These are phyloP conservation scores for Aspergillus panamensis DNA, from an alignment of 495 filamentous ascomycete species.

Conservation along the genomic window DNA sequence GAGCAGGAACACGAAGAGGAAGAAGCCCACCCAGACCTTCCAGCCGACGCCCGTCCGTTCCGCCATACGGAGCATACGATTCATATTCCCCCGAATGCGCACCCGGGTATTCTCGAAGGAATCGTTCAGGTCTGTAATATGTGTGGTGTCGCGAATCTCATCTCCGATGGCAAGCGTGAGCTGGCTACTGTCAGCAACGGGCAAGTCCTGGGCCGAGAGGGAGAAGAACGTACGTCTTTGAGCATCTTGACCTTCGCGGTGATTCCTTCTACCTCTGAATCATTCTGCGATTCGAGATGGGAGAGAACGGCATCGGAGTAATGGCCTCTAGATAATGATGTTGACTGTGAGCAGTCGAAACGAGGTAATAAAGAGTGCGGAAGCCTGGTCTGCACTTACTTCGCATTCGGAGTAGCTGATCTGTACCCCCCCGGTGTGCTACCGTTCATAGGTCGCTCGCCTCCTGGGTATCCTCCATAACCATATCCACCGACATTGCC, in stretches of 20 bases:
- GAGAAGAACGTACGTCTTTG: slow-evolving; percentile 71
- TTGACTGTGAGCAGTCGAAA: slow-evolving; percentile 6
- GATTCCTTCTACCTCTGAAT: slow-evolving; percentile 84
- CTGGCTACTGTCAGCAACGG: slow-evolving; percentile 37
- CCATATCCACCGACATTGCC: slow-evolving; percentile 48
- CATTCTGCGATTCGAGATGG: slow-evolving; percentile 94
- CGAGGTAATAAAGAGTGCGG: background rate
- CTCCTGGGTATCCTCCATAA: slow-evolving; percentile 60
- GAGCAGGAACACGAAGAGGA: slow-evolving; percentile 69
- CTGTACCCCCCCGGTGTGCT: slow-evolving; percentile 41
- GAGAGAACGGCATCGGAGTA: slow-evolving; percentile 91
- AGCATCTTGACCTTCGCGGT: slow-evolving; percentile 85
- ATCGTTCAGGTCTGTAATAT: slow-evolving; percentile 78
- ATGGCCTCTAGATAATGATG: slow-evolving; percentile 60
- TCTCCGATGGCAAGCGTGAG: slow-evolving; percentile 90
- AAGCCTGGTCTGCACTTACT: slow-evolving; percentile 42
- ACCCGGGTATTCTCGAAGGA: slow-evolving; percentile 81
- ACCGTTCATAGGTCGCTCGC: slow-evolving; percentile 36
- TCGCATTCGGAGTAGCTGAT: slow-evolving; percentile 80
- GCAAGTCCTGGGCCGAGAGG: background rate
- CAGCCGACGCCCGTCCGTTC: slow-evolving; percentile 89
- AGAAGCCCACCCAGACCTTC: slow-evolving; percentile 89
- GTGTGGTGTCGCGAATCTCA: slow-evolving; percentile 84
- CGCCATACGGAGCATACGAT: slow-evolving; percentile 93
- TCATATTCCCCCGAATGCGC: slow-evolving; percentile 87